Conservation (phyloP, 2,329 filamentous ascomycete species). For the Apiospora kogelbergensis region DNA sequence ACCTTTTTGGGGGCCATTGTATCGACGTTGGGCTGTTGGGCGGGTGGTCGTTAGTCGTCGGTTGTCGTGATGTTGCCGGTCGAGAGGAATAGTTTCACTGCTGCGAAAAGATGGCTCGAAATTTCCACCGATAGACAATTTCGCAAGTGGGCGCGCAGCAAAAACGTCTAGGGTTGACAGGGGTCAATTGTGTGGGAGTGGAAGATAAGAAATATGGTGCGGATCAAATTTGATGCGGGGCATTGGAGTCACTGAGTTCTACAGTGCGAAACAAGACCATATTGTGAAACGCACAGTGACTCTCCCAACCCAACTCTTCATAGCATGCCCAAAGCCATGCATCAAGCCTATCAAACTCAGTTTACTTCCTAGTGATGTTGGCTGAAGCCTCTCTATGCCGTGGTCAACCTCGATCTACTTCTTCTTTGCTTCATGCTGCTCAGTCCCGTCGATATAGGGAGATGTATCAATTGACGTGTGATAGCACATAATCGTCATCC, state of each 20-base stretch:
- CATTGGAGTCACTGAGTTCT: no score
- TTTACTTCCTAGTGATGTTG: not conserved
- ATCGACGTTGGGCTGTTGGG: not conserved
- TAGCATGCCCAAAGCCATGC: not conserved
- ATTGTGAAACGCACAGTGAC: not conserved
- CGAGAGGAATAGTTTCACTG: not conserved
- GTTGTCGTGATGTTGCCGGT: slow-evolving; percentile 9
- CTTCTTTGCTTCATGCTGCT: not conserved
- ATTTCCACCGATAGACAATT: slow-evolving; percentile 6
- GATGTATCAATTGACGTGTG: not conserved
- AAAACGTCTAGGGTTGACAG: not conserved
- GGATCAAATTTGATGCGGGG: not conserved
- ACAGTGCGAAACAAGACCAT: no score
- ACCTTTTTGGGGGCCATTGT: slow-evolving; percentile 49
- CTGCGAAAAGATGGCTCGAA: slow-evolving; percentile 6
- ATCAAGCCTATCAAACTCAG: not conserved
- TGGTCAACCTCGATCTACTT: not conserved
- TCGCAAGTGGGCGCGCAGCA: slow-evolving; percentile 3
- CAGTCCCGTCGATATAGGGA: not conserved
- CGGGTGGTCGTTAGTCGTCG: slow-evolving; percentile 13
- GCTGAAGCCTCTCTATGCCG: not conserved
- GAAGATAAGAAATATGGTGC: not conserved
- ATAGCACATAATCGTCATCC: slow-evolving; percentile 5
- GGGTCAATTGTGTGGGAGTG: not conserved
- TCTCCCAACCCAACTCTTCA: not conserved